phyloP scores from a whole-genome alignment of 1,284 basidiomycete genomes.

The Rhodotorula sp. region DNA sequence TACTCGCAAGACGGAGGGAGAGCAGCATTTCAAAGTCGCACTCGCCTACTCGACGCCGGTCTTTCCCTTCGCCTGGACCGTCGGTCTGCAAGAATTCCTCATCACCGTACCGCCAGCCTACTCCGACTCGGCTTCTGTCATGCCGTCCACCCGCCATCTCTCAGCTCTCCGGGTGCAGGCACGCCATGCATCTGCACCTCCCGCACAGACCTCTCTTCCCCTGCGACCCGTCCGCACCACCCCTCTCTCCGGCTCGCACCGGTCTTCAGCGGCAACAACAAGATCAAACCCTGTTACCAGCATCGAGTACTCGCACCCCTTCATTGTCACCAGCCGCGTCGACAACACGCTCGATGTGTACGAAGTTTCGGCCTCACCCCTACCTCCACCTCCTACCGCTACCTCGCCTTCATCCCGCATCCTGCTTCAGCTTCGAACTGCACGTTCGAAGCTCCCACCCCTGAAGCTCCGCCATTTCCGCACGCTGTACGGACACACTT shows the following conservation, averaged over 20 bases:
- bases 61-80: conserved; percentile 46
- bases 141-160: too few species aligned
- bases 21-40: conserved; percentile 38
- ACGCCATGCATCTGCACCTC: conserved; percentile 36
- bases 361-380: conserved; percentile 24
- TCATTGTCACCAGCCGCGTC: conserved; percentile 45
- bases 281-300: conserved; percentile 27
- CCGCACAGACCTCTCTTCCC: conserved; percentile 30
- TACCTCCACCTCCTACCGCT: neutral
- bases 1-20: neutral
- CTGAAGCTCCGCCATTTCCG: conserved; percentile 18
- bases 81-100: conserved; percentile 47
- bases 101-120: conserved; percentile 27
- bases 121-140: neutral
- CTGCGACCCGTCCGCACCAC: conserved; percentile 8
- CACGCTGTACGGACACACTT: conserved; percentile 49
- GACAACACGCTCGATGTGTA: conserved; percentile 49
- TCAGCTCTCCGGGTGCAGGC: conserved; percentile 12
- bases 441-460: neutral
- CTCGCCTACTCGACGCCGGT: conserved; percentile 48
- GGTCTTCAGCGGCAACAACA: neutral
- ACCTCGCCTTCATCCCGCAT: neutral
- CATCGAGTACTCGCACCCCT: conserved; percentile 46
- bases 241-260: neutral
- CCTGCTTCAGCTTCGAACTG: neutral